Evolutionary conservation across 805 yeast genomes (phyloP).

Genomic region (Metschnikowia lunata): DNA sequence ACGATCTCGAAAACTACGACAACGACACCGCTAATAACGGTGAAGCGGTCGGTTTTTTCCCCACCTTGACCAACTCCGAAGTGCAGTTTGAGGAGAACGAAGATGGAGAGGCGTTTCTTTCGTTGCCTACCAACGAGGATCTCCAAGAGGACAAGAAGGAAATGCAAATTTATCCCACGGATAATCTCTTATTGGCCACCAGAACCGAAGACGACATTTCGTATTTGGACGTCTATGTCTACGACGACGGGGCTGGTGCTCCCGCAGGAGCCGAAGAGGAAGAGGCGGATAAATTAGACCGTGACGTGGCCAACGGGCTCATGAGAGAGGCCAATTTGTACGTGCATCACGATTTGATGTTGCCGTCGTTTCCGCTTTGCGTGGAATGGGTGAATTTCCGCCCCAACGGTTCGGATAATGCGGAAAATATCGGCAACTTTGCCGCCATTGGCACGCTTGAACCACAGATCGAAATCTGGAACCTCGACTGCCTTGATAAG

Average conservation of each 20-base stretch:
- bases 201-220: slow-evolving; percentile 96
- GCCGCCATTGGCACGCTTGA: slow-evolving; percentile 97
- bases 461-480: slow-evolving; percentile 97
- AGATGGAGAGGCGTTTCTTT: slow-evolving; percentile 54
- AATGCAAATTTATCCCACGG: slow-evolving; percentile 82
- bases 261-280: slow-evolving; percentile 63
- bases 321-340: slow-evolving; percentile 73
- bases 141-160: slow-evolving; percentile 75
- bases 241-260: slow-evolving; percentile 89
- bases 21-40: slow-evolving; percentile 50
- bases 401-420: slow-evolving; percentile 38
- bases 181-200: slow-evolving; percentile 83
- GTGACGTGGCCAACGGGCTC: slow-evolving; percentile 70
- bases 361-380: slow-evolving; percentile 94
- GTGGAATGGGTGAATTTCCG: slow-evolving; percentile 89
- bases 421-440: slow-evolving; percentile 67
- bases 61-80: slow-evolving; percentile 59
- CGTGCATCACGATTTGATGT: slow-evolving; percentile 94
- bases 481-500: slow-evolving; percentile 85
- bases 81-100: slow-evolving; percentile 46
- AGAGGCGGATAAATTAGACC: slow-evolving; percentile 62
- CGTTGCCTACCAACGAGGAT: slow-evolving; percentile 61
- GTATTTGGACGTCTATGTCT: slow-evolving; percentile 86
- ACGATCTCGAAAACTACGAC: slow-evolving; percentile 81
- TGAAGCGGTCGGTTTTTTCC: slow-evolving; percentile 60